Conservation (phyloP, 495 filamentous ascomycete genomes). For the Parathielavia hyrcaniae region DNA sequence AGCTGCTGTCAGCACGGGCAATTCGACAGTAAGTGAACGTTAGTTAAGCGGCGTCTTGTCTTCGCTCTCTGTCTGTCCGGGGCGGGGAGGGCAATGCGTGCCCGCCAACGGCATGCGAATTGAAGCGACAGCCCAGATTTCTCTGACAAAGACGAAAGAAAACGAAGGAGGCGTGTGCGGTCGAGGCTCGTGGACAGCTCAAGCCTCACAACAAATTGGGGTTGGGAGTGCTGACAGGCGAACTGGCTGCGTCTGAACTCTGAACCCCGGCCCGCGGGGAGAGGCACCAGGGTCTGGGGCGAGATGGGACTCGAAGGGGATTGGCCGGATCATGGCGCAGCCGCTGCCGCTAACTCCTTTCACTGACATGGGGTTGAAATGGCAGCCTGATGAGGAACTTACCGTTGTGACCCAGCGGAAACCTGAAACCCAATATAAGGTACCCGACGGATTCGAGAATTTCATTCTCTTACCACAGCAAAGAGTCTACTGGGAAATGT, state of each 20-base stretch:
- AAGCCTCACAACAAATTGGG: background rate
- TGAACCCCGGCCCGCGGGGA: background rate
- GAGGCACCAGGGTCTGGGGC: background rate
- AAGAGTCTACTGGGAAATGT: no score
- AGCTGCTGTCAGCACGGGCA: background rate
- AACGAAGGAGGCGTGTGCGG: background rate
- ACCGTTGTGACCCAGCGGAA: background rate
- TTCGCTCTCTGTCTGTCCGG: background rate
- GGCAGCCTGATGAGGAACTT: constrained; percentile 6
- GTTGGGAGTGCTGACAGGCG: background rate
- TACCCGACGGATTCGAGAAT: no score
- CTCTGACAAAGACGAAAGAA: background rate
- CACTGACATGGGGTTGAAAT: constrained; percentile 2
- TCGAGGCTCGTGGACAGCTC: background rate
- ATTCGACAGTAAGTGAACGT: background rate
- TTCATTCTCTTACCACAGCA: no score
- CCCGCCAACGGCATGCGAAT: background rate
- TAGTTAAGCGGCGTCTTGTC: background rate
- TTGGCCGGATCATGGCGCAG: constrained; percentile 3
- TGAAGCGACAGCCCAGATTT: background rate
- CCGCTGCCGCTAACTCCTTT: constrained; percentile 3
- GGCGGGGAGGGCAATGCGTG: background rate
- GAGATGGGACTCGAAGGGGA: background rate
- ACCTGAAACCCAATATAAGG: no score
- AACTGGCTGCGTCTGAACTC: background rate